Percentiles rank a stretch among this genome's conserved stretches.
phyloP scores from a whole-genome alignment of 805 yeast genomes.

The Candida insectorum region DNA sequence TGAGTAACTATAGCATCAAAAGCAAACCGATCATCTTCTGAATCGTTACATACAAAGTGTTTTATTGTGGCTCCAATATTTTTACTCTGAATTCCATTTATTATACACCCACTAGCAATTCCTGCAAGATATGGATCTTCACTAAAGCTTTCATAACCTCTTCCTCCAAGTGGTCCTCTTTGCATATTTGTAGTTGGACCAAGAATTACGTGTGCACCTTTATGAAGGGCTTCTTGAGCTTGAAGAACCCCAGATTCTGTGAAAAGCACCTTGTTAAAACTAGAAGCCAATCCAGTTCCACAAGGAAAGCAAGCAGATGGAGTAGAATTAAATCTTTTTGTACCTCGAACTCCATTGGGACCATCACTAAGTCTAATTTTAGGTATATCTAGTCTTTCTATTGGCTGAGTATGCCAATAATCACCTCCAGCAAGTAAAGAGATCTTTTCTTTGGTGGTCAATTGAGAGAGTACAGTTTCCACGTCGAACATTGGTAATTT shows the following conservation, averaged over 20 bases:
- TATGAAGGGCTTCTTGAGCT: conserved; percentile 52
- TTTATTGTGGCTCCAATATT: conserved; percentile 56
- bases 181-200: conserved; percentile 50
- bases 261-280: conserved; percentile 50
- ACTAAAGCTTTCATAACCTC: conserved; percentile 60
- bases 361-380: conserved; percentile 51
- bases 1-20: conserved; percentile 49
- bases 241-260: conserved; percentile 47
- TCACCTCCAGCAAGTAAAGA: conserved; percentile 38
- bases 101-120: conserved; percentile 43
- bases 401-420: conserved; percentile 48
- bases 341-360: conserved; percentile 66
- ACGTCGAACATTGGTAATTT: too few species aligned
- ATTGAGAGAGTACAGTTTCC: conserved; percentile 19
- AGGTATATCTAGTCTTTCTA: conserved; percentile 43
- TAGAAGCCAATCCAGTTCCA: conserved; percentile 58
- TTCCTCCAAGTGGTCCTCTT: conserved; percentile 58
- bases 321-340: conserved; percentile 47
- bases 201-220: conserved; percentile 42
- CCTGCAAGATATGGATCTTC: conserved; percentile 56
- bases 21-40: conserved; percentile 52
- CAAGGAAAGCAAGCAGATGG: conserved; percentile 61
- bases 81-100: conserved; percentile 53
- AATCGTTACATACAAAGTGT: conserved; percentile 62
- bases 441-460: conserved; percentile 30